Base-by-base conservation (phyloP, 23 red algal genomes). In the Rhodosorus marinus region DNA sequence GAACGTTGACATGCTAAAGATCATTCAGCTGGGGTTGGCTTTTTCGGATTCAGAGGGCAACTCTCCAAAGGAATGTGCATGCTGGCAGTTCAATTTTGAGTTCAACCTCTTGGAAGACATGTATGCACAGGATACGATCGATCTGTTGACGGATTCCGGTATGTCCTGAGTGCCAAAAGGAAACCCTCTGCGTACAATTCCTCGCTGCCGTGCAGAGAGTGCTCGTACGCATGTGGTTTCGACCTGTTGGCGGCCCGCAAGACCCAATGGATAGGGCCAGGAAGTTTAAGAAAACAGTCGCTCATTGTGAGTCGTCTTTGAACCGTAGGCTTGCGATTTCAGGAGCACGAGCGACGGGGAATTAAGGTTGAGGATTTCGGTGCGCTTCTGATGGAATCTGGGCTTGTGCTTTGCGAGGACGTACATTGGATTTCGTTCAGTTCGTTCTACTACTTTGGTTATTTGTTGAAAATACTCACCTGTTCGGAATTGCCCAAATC, bases 1-100 rank as follows among this genome's bases (percentile, higher is more conserved):
- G 20, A 94, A 94, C 53, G 87, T 83, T 7, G 76, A 94, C 52
- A 35, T 94, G 20, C 56, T 94, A 5, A 83, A 79, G 32, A 78
- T 94, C 24, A 94, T 94, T 35, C 87, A 94, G 32, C 42, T 94
- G 8, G 87, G 87, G 17, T 31, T 94, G 19, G 67, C 75, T 14
- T 45, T 83, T 33, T 57, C 76, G 20, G 74, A 75, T 6, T 57
- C 45, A 40, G 61, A 84, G 21, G 87, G 87, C 25, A 66, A 70
- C 8, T 53, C 69, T 47, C 76, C 87, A 2, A 67, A 71, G 42
- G 71, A 78, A 22, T 64, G 78, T 31, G 59, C 62, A 8, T 72
- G 66, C 3, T 94, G 87, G 87, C 87, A 94, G 70, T 94, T 94
- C 62, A 94, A 94, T 41, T 94, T 94, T 45, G 42, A 51, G 4